These are phyloP conservation scores for Coffea canephora DNA, from an alignment of 257 asterid species.

Conservation along the genomic window DNA sequence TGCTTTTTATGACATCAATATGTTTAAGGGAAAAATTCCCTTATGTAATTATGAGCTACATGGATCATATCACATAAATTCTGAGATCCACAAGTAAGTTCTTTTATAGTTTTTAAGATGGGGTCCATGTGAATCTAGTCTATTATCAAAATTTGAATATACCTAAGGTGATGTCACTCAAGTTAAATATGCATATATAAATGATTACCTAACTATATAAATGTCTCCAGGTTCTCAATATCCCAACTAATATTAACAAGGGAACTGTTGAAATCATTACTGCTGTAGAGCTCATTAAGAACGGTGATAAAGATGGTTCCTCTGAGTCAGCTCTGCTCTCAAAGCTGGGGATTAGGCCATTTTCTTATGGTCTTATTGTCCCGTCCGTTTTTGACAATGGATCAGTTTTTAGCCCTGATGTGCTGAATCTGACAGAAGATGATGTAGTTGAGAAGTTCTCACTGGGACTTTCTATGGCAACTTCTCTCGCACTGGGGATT, in stretches of 20 bases:
- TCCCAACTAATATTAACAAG: slow-evolving; percentile 25
- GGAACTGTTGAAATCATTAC: slow-evolving; percentile 26
- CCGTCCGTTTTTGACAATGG: slow-evolving; percentile 20
- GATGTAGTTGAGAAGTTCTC: slow-evolving; percentile 19
- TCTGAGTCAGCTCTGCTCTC: slow-evolving; percentile 26
- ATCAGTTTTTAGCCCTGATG: slow-evolving; percentile 19
- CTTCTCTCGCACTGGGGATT: slow-evolving; percentile 16
- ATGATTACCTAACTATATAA: neutral
- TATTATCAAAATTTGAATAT: no score
- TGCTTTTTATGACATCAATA: no score
- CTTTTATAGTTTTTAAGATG: no score
- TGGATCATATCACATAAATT: no score
- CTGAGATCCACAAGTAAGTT: no score
- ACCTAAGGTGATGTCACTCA: no score
- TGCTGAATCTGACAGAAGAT: slow-evolving; percentile 20
- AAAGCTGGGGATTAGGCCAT: slow-evolving; percentile 25
- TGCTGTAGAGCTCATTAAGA: slow-evolving; percentile 28
- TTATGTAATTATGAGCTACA: no score
- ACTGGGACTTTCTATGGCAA: slow-evolving; percentile 9
- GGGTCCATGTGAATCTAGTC: no score
- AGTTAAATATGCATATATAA: neutral
- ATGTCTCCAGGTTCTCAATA: slow-evolving; percentile 19
- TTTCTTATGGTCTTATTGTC: slow-evolving; percentile 27
- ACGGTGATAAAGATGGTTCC: slow-evolving; percentile 27
- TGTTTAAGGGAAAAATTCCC: no score